Evolutionary conservation across 129 eudicot genomes (phyloP), one percentile per base, ranked within the genome.

Genomic region (Arctium minus): DNA sequence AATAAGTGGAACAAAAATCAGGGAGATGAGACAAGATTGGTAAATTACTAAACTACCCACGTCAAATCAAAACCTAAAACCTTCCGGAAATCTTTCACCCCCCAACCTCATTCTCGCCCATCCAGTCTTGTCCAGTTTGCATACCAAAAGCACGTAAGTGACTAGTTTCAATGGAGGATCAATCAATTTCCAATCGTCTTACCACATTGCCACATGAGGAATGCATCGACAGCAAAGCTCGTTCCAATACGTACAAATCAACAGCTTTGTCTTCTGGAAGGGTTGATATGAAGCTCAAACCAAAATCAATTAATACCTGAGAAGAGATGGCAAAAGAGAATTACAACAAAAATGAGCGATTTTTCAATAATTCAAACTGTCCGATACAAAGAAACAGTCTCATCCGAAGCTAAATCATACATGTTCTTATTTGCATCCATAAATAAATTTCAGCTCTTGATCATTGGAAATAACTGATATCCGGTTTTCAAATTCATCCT

Each of bases 201-300:
- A 96, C 97, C 99, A 96, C 97, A 85, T 93, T 83, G 53, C 98
- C 99, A 82, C 97, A 93, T 17, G 99, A 93, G 84, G 99, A 96
- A 88, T 96, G 99, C 99, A 96, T 96, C 0, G 99, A 93, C 4
- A 93, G 89, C 88, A 96, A 91, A 29, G 98, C 99, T 87, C 98
- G 86, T 85, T 96, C 99, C 64, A 96, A 91, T 60, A 96, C 99
- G 80, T 93, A 96, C 8, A 96, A 85, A 82, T 96, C 99, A 80
- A 96, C 99, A 78, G 94, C 99, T 96, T 96, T 96, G 88, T 96
- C 98, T 91, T 96, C 99, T 31, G 98, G 98, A 78, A 96, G 92
- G 72, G 95, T 93, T 40, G 99, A 96, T 29, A 88, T 89, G 76
- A 89, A 96, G 87, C 99, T 92, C 85, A 96, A 74, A 78, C 98